Base-by-base conservation (phyloP, 805 yeast genomes). In the Saccharomycopsis microspora region DNA sequence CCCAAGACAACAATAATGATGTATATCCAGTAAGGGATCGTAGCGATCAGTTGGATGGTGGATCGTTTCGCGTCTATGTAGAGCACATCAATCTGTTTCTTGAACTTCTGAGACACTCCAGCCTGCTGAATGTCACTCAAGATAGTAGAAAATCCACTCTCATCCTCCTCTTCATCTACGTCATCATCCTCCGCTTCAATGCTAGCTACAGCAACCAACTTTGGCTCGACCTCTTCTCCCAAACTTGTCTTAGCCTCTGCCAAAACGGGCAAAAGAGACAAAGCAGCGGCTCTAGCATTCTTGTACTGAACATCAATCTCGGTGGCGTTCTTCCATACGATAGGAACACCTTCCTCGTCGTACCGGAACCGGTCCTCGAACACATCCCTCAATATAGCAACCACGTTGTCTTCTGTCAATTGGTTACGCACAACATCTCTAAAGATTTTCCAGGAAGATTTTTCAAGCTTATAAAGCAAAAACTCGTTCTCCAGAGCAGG, bases 21-120 rank as follows among this genome's bases (percentile, higher is more conserved):
- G 65, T 86, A 88, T 49, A 93, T 77, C 69, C 82, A 93, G 54
- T 79, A 69, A 3, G 98, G 98, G 49, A 93, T 82, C 50, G 82
- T 80, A 0, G 95, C 78, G 8, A 79, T 75, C 43, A 82, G 80
- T 53, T 80, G 82, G 42, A 88, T 74, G 46, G 85, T 79, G 3
- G 96, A 84, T 55, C 97, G 76, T 63, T 85, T 89, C 19, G 97
- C 88, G 58, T 89, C 97, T 43, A 90, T 69, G 52, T 78, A 89
- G 41, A 81, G 72, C 6, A 89, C 77, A 60, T 88, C 95, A 27
- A 85, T 75, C 57, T 83, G 84, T 51, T 79, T 79, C 62, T 81
- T 78, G 63, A 86, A 80, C 56, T 78, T 78, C 49, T 68, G 66
- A 49, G 70, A 62, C 3, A 87, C 69, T 31, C 69, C 74, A 11